Evolutionary conservation across 371 early-diverging fungal genomes (phyloP), one percentile per base, ranked within the genome.

Genomic region (Mucor saturninus): DNA sequence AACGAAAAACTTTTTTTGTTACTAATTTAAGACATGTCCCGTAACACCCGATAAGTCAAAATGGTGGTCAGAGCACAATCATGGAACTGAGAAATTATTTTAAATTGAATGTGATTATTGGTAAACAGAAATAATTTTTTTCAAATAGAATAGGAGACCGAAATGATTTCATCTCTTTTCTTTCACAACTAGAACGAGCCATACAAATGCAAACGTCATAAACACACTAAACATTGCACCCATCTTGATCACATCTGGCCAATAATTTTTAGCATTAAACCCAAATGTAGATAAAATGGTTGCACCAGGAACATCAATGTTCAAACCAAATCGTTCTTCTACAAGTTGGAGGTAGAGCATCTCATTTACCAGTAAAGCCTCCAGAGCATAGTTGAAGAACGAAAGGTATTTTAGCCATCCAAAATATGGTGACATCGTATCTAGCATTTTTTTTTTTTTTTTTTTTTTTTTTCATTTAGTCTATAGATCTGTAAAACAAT

Each of bases 261-360:
- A 95, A 72, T 88, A 96, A 3, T 87, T 90, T 29, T 86, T 84
- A 8, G 93, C 86, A 65, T 93, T 87, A 69, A 97, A 92, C 0
- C 96, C 96, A 77, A 97, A 95, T 3, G 93, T 93, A 5, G 93
- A 89, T 58, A 97, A 65, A 30, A 97, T 91, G 3, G 88, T 85
- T 1, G 93, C 91, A 26, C 91, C 92, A 40, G 96, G 95, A 5
- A 97, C 87, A 67, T 93, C 91, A 58, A 95, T 93, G 46, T 86
- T 84, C 2, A 94, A 72, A 2, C 95, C 95, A 69, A 86, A 90
- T 45, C 93, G 84, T 52, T 88, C 87, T 52, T 95, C 95, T 9
- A 85, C 82, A 38, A 97, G 74, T 57, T 89, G 90, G 8, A 95
- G 64, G 37, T 89, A 87, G 0, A 87, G 74, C 56, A 95, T 75